Conservation (phyloP, 441 rosid species). For the Eugenia klotzschiana region DNA sequence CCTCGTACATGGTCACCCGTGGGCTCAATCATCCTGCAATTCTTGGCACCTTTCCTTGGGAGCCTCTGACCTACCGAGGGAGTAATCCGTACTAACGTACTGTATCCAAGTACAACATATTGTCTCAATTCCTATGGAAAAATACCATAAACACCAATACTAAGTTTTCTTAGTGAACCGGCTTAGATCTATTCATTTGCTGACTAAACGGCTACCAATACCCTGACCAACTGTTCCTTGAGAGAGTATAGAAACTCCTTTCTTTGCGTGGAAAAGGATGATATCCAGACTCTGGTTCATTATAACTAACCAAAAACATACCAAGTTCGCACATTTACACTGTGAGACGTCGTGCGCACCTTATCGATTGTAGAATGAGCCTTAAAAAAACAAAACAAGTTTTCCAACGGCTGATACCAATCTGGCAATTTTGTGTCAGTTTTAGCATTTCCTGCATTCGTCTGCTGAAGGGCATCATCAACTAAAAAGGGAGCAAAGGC, state of each 20-base stretch:
- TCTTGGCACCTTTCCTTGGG: not conserved
- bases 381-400: too few relatives aligned
- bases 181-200: not conserved
- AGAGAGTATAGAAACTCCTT: not conserved
- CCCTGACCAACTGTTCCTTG: not conserved
- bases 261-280: not conserved
- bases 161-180: not conserved
- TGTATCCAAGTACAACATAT: not conserved
- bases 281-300: not conserved
- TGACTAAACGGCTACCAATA: accelerated
- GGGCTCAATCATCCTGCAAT: not conserved
- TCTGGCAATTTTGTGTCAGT: not conserved
- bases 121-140: not conserved
- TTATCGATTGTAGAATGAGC: not conserved
- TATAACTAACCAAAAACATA: not conserved
- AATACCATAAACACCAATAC: not conserved
- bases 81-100: not conserved
- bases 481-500: not conserved
- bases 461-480: not conserved
- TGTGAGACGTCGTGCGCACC: not conserved
- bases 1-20: not conserved
- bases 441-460: not conserved
- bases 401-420: accelerated
- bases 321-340: not conserved
- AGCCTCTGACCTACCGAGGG: not conserved